A percentile compares a stretch with the other conserved stretches of the same genome.
Evolutionary conservation across 139 green algal species (phyloP).

Genomic region (Marvania coccoides): DNA sequence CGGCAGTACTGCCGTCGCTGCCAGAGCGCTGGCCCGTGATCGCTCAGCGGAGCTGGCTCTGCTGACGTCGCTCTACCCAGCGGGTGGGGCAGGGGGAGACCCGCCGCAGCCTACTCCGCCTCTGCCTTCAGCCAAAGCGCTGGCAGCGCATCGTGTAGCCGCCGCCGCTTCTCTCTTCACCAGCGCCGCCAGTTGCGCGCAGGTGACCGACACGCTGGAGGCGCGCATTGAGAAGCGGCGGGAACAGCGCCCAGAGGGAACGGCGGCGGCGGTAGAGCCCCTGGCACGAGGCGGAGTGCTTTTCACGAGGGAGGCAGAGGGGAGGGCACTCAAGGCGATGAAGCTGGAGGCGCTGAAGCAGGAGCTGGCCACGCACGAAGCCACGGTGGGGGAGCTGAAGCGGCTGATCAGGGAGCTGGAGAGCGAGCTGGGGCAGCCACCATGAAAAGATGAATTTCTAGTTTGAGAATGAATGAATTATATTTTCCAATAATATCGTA

Average conservation of each 20-base stretch:
- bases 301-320: constrained; percentile 1
- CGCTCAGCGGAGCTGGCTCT: neutral
- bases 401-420: constrained; percentile 8
- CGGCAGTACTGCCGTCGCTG: too few relatives aligned
- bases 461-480: too few relatives aligned
- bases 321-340: neutral
- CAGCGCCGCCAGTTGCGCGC: neutral
- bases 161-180: neutral
- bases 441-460: too few relatives aligned
- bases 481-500: too few relatives aligned
- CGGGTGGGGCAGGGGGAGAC: neutral
- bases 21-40: too few relatives aligned
- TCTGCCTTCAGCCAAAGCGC: neutral
- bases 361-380: constrained; percentile 16
- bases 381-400: constrained; percentile 8
- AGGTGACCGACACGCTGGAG: neutral
- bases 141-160: neutral
- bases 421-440: constrained; percentile 6
- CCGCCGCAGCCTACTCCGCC: constrained; percentile 1
- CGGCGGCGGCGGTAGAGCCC: neutral
- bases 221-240: constrained; percentile 4
- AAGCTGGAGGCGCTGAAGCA: constrained; percentile 16
- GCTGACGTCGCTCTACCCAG: neutral
- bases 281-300: constrained; percentile 3
- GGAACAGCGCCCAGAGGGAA: neutral